A percentile compares a stretch with the other conserved stretches of the same genome.
phyloP scores from a whole-genome alignment of 1,284 basidiomycete genomes.

The Ustilago xerochloae region DNA sequence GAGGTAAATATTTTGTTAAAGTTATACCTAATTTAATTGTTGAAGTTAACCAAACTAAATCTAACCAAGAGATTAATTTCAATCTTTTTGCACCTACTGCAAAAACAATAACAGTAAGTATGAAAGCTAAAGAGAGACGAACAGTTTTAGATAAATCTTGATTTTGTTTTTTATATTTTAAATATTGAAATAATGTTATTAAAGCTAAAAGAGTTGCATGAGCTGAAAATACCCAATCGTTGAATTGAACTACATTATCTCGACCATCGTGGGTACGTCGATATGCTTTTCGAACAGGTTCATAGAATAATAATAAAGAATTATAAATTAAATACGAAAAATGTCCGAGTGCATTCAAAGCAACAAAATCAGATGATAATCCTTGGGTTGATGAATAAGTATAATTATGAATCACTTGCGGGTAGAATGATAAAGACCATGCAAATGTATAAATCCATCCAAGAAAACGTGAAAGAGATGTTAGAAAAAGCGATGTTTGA shows the following conservation, averaged over 20 bases:
- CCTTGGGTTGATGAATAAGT: conserved; percentile 34
- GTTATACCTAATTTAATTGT: conserved; percentile 69
- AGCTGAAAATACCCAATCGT: conserved; percentile 53
- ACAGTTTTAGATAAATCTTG: conserved; percentile 12
- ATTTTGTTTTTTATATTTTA: neutral
- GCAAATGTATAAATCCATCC: conserved; percentile 61
- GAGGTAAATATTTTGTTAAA: conserved; percentile 65
- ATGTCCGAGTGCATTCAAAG: conserved; percentile 58
- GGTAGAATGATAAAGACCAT: conserved; percentile 65
- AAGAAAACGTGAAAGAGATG: conserved; percentile 42
- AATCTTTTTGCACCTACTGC: conserved; percentile 10
- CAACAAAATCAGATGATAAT: conserved; percentile 57
- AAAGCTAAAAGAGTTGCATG: conserved; percentile 45
- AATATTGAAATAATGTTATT: conserved; percentile 21
- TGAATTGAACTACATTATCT: conserved; percentile 52
- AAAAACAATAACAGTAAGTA: conserved; percentile 11
- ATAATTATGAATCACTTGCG: conserved; percentile 56
- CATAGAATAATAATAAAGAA: conserved; percentile 35
- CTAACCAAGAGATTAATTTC: conserved; percentile 27
- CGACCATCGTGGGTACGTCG: conserved; percentile 34
- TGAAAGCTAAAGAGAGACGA: conserved; percentile 6
- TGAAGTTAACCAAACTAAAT: conserved; percentile 55
- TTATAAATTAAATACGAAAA: conserved; percentile 54
- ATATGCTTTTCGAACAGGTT: conserved; percentile 49
- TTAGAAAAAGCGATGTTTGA: conserved; percentile 5